Conservation (phyloP, 1,284 basidiomycete genomes). For the Malassezia restricta region DNA sequence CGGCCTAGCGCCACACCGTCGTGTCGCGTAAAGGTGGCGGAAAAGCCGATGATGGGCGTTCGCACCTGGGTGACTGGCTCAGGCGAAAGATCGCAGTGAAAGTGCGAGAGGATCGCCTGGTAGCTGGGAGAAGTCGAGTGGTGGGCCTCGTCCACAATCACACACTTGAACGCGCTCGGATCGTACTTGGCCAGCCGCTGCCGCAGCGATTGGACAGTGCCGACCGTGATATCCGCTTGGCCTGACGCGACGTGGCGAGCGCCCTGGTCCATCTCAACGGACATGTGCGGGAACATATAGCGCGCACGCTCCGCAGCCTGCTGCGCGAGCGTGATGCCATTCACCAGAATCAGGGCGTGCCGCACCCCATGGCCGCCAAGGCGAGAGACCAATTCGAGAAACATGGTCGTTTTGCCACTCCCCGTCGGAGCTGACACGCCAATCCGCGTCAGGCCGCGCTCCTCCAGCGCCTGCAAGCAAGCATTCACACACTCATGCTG, state of each 20-base stretch:
- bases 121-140: constrained; percentile 85
- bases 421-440: constrained; percentile 80
- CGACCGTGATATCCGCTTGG: constrained; percentile 71
- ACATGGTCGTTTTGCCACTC: constrained; percentile 83
- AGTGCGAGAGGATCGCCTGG: constrained; percentile 62
- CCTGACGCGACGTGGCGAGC: constrained; percentile 63
- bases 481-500: constrained; percentile 72
- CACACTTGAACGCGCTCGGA: constrained; percentile 60
- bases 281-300: constrained; percentile 60
- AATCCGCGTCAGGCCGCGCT: constrained; percentile 56
- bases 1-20: constrained; percentile 78
- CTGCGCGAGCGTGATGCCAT: constrained; percentile 71
- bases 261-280: constrained; percentile 85
- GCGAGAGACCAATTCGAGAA: constrained; percentile 44
- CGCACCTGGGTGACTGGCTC: not conserved
- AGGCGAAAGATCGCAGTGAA: constrained; percentile 50
- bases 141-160: constrained; percentile 66
- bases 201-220: constrained; percentile 78
- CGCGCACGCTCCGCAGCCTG: constrained; percentile 70
- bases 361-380: constrained; percentile 24
- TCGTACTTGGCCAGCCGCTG: constrained; percentile 70
- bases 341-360: constrained; percentile 69
- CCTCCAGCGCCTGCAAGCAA: constrained; percentile 61
- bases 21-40: constrained; percentile 83
- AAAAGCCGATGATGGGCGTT: constrained; percentile 76